These are phyloP conservation scores for Cladophialophora yegresii DNA, from an alignment of 2,329 filamentous ascomycete genomes.

Conservation along the genomic window DNA sequence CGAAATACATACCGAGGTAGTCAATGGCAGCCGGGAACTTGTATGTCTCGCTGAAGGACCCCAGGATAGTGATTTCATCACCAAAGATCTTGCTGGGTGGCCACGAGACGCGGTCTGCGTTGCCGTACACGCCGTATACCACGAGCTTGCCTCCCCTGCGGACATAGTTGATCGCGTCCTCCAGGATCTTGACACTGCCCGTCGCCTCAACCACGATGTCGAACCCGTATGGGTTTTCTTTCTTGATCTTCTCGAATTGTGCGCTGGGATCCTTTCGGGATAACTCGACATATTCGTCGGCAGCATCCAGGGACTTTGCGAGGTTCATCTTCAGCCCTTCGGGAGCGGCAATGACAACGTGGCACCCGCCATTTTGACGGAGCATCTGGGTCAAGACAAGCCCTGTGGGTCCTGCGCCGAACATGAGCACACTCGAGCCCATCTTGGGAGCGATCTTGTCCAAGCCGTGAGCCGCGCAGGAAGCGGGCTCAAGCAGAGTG, in stretches of 20 bases:
- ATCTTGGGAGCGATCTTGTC: constrained; percentile 62
- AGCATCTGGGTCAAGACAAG: constrained; percentile 66
- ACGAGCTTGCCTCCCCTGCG: constrained; percentile 70
- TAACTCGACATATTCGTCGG: constrained; percentile 52
- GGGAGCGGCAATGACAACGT: constrained; percentile 69
- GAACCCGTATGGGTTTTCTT: constrained; percentile 70
- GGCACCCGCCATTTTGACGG: constrained; percentile 66
- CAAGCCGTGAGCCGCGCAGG: constrained; percentile 64
- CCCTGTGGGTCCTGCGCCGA: constrained; percentile 68
- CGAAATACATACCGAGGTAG: constrained; percentile 44
- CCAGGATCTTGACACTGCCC: constrained; percentile 67
- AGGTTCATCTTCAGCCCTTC: constrained; percentile 70
- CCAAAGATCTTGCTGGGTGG: constrained; percentile 69
- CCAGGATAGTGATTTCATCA: constrained; percentile 70
- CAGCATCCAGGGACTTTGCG: constrained; percentile 54
- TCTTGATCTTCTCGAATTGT: constrained; percentile 64
- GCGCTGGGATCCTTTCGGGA: constrained; percentile 55
- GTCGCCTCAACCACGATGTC: constrained; percentile 73
- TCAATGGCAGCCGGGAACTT: constrained; percentile 66
- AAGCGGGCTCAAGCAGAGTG: constrained; percentile 69
- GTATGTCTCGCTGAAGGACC: constrained; percentile 72
- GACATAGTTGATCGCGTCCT: constrained; percentile 71
- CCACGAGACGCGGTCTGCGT: constrained; percentile 65
- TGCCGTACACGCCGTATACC: constrained; percentile 70
- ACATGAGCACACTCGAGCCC: constrained; percentile 64